Evolutionary conservation across 352 stramenopile genomes (phyloP), one percentile per base, ranked within the genome.

Genomic region (Pythium periplocum): DNA sequence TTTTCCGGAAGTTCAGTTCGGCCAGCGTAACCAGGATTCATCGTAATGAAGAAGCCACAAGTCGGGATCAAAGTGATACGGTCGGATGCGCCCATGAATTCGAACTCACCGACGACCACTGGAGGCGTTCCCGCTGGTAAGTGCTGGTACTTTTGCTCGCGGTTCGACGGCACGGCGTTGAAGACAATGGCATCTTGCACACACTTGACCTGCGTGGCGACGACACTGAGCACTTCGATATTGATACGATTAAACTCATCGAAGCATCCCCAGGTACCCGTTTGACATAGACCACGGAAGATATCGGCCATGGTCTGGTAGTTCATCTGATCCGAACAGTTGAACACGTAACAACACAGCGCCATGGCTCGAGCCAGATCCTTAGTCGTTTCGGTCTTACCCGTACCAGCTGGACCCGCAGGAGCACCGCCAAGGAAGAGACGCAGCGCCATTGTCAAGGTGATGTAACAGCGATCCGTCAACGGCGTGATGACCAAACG

Each of bases 381-480:
- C 31, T 95, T 95, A 1, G 84, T 93, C 9, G 85, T 93, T 57
- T 95, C 83, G 1, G 86, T 95, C 56, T 95, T 95, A 30, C 90
- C 90, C n/a, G 90, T 98, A 4, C 90, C 90, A 12, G 92, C 90
- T 17, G 95, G 95, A 4, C 94, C 95, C 51, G 93, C 93, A 32
- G 95, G 95, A 8, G 93, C 94, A 10, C 95, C 95, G 31, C 95
- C 95, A n/a, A 98, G 71, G 66, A 98, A 98, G n/a, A 98, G 59
- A 42, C 95, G 90, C 36, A 98, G 68, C 11, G 89, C 95, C 92
- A 98, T 98, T 3, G 95, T 98, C 12, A 98, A 64, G 6, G 95
- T 98, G 54, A 98, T 98, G 66, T 98, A 98, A 65, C 95, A 98
- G 11, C 94, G 85, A 78, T 98, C 95, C 3, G 95, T 98, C 4